Conservation (phyloP, 352 stramenopile species). For the Pythium aquatile region DNA sequence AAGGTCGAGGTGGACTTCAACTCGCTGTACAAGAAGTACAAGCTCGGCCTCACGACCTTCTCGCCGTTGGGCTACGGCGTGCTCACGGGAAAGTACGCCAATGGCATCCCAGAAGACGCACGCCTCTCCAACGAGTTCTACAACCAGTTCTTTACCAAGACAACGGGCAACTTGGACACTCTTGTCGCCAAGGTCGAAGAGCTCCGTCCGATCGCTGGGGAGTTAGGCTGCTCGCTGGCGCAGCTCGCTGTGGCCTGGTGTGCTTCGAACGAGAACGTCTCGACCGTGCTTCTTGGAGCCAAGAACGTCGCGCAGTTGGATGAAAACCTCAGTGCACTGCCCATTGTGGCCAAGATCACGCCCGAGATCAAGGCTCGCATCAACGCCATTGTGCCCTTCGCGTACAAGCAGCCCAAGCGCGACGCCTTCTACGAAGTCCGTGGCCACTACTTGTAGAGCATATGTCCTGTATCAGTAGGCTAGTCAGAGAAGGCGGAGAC, state of each 20-base stretch:
- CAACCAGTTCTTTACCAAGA: neutral
- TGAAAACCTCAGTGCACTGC: neutral
- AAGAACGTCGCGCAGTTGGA: constrained; percentile 2
- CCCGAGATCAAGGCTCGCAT: neutral
- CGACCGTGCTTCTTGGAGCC: neutral
- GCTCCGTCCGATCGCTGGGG: neutral
- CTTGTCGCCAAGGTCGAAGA: neutral
- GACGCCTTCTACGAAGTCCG: neutral
- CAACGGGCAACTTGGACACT: neutral
- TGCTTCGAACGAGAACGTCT: neutral
- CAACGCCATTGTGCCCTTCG: neutral
- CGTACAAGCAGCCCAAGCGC: neutral
- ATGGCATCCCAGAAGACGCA: neutral
- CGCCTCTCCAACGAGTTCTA: constrained; percentile 2
- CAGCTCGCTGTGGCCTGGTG: neutral
- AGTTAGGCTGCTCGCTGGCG: neutral
- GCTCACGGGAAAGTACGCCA: constrained; percentile 3
- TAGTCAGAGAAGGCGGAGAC: neutral
- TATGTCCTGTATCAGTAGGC: neutral
- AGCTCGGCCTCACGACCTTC: neutral
- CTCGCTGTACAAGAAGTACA: constrained; percentile 3
- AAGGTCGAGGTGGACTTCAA: neutral
- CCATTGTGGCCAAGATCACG: constrained; percentile 1
- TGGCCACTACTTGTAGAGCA: neutral
- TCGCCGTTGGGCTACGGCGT: neutral